phyloP scores from a whole-genome alignment of 306 rosid genomes.

The Malus orientalis region DNA sequence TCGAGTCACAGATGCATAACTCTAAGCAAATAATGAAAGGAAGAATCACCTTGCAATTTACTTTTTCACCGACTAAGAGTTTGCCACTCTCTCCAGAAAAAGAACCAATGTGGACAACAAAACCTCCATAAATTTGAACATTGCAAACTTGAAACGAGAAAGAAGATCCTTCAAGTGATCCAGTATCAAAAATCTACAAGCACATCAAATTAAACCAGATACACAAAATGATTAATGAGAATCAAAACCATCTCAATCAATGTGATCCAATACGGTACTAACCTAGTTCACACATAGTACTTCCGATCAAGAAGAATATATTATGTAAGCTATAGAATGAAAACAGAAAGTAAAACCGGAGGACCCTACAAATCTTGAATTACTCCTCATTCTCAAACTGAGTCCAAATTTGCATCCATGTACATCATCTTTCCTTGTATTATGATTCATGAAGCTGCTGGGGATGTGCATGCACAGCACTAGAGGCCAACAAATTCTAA shows the following conservation, averaged over 20 bases:
- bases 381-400: not conserved
- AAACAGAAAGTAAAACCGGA: not conserved
- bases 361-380: not conserved
- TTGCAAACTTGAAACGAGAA: slow-evolving; percentile 63
- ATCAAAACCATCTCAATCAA: not conserved
- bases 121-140: slow-evolving; percentile 90
- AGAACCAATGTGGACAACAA: slow-evolving; percentile 77
- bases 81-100: slow-evolving; percentile 39
- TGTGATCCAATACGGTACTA: not conserved
- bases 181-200: slow-evolving; percentile 83
- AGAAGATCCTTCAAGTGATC: slow-evolving; percentile 55
- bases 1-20: not conserved
- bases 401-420: not conserved
- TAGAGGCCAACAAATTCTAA: not conserved
- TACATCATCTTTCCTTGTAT: not conserved
- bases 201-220: slow-evolving; percentile 13
- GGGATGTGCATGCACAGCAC: not conserved
- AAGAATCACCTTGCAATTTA: slow-evolving; percentile 62
- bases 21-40: not conserved
- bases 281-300: not conserved
- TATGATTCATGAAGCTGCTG: not conserved
- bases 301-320: not conserved
- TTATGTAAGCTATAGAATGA: not conserved
- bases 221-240: slow-evolving; percentile 1
- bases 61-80: slow-evolving; percentile 69